Base-by-base conservation (phyloP, 148 eudicot species). In the Rhododendron griersonianum region DNA sequence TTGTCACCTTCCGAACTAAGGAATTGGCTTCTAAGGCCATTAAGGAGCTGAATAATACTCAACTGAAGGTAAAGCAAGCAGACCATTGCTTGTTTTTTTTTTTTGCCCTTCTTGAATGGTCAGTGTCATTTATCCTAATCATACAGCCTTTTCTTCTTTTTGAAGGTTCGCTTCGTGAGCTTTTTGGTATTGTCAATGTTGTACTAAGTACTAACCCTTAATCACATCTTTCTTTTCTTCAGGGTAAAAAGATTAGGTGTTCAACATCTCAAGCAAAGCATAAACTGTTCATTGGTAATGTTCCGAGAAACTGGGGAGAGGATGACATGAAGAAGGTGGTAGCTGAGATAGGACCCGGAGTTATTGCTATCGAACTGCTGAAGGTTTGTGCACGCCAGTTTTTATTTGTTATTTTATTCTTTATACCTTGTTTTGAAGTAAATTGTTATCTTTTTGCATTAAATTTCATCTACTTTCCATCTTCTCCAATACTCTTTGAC, bases 211-310 rank as follows among this genome's bases (percentile, higher is more conserved):
- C 25, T 79, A 19, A 50, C 69, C 67, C 80, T 39, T 69, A 28
- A n/a, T 41, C 11, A 74, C 53, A 48, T 84, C 14, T 75, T 83
- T 18, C 65, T 45, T 5, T 25, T 78, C 89, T 47, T 74, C 93
- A 98, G 99, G 98, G 98, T 21, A 95, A 87, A 87, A 95, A 90
- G 90, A 74, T 95, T 73, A 95, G 88, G 88, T 95, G 98, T 86
- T 98, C 99, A 39, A 84, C 98, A 45, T 94, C 99, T 35, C 98
- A 98, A 93, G 96, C 96, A 80, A 98, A 95, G 88, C 91, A 98
- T 86, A 92, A 93, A 91, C 90, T 98, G 82, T 98, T 95, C 86
- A 89, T 98, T 84, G 98, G 99, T 79, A 98, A 95, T 88, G 81
- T 98, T 87, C 99, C 99, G 23, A 94, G 87, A 87, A 87, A 86